These are phyloP conservation scores for Colletotrichum filicis DNA, from an alignment of 2,329 filamentous ascomycete species.

Conservation along the genomic window DNA sequence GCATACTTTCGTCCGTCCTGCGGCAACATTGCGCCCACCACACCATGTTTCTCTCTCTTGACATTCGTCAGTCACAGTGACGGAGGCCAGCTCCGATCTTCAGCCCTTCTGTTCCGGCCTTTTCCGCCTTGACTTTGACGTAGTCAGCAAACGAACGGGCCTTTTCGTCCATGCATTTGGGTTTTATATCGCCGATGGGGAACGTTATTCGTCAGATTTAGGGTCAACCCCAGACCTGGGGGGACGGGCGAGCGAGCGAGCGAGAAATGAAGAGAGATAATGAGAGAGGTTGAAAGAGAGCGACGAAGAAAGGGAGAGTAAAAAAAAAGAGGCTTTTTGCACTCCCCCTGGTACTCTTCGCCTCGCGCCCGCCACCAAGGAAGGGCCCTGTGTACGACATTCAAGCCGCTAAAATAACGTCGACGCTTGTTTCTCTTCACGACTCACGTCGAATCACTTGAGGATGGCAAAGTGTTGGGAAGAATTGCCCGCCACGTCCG, in stretches of 20 bases:
- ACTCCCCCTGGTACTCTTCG: neutral
- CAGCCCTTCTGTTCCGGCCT: neutral
- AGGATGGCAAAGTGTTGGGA: neutral
- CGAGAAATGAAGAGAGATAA: neutral
- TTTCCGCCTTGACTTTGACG: constrained; percentile 16
- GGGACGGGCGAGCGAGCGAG: neutral
- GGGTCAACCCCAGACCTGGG: neutral
- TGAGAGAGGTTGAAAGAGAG: neutral
- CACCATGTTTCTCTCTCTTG: neutral
- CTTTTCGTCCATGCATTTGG: neutral
- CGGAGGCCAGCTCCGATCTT: constrained; percentile 9
- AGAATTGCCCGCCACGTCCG: neutral
- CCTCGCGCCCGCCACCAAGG: neutral
- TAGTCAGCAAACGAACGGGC: constrained; percentile 16
- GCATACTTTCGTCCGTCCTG: neutral
- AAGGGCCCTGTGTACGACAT: neutral
- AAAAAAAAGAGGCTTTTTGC: neutral
- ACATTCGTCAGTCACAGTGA: neutral
- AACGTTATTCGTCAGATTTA: neutral
- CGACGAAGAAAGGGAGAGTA: neutral
- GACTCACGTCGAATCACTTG: neutral
- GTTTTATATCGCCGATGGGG: neutral
- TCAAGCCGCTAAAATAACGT: neutral
- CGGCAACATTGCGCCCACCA: neutral
- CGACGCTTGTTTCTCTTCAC: constrained; percentile 14